These are phyloP conservation scores for Verbascum thapsus DNA, from an alignment of 257 asterid genomes.

Conservation along the genomic window DNA sequence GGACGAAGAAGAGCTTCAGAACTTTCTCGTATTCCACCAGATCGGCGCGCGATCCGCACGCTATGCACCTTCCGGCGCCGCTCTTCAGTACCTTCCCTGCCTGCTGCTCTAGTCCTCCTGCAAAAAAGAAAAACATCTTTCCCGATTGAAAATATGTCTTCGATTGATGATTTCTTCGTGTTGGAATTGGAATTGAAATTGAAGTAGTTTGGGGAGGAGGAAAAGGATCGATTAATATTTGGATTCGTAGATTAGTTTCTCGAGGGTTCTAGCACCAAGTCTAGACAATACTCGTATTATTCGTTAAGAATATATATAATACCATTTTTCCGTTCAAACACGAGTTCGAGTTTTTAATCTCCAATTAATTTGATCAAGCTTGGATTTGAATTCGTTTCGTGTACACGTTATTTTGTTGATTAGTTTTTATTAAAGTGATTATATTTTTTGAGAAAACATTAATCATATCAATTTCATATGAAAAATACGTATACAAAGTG, in stretches of 20 bases:
- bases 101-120: conserved; percentile 76
- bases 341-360: too few relatives aligned
- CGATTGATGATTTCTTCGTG: neutral
- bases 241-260: neutral
- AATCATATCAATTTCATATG: too few relatives aligned
- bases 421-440: too few relatives aligned
- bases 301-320: too few relatives aligned
- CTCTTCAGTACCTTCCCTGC: conserved; percentile 65
- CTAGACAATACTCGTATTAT: too few relatives aligned
- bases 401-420: too few relatives aligned
- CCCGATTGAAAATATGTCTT: neutral
- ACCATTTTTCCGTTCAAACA: too few relatives aligned
- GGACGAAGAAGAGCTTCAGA: conserved; percentile 76
- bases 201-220: neutral
- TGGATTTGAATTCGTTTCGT: too few relatives aligned
- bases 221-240: neutral
- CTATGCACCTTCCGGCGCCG: conserved; percentile 67
- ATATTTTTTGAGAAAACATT: too few relatives aligned
- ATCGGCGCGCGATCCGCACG: conserved; percentile 76
- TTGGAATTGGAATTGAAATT: conserved; percentile 1
- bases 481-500: too few relatives aligned
- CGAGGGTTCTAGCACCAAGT: conserved; percentile 38
- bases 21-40: conserved; percentile 81
- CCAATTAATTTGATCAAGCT: too few relatives aligned
- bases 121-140: conserved; percentile 77